Percentiles rank a stretch among this genome's conserved stretches.
phyloP scores from a whole-genome alignment of 2,329 filamentous ascomycete genomes.

The Fusarium sp. region DNA sequence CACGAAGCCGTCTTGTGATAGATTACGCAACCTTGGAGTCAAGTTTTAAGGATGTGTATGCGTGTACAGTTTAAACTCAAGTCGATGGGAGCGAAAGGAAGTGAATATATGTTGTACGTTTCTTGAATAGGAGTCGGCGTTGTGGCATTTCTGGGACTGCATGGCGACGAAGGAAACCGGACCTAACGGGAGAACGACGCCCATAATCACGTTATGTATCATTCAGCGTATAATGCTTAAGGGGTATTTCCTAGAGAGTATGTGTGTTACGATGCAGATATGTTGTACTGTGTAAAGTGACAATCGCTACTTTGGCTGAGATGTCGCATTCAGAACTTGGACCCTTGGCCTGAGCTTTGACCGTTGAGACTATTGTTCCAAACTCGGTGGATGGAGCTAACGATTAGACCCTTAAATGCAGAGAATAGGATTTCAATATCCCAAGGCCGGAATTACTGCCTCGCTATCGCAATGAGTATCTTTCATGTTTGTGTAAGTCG shows the following conservation, averaged over 20 bases:
- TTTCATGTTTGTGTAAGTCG: constrained; percentile 16
- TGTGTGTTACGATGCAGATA: neutral
- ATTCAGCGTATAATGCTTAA: constrained; percentile 27
- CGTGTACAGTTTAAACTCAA: neutral
- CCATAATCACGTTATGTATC: constrained; percentile 38
- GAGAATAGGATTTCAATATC: neutral
- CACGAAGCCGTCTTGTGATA: constrained; percentile 64
- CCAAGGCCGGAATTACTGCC: neutral
- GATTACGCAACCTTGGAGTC: constrained; percentile 58
- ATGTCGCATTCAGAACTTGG: constrained; percentile 4
- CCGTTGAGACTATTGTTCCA: constrained; percentile 1
- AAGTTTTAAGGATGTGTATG: constrained; percentile 37
- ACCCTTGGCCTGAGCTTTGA: constrained; percentile 25
- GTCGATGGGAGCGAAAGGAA: neutral
- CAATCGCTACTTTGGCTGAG: constrained; percentile 7
- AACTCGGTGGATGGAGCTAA: neutral
- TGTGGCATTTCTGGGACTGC: constrained; percentile 46
- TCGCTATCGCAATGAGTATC: neutral
- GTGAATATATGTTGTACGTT: constrained; percentile 23
- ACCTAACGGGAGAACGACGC: constrained; percentile 24
- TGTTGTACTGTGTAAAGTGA: constrained; percentile 2
- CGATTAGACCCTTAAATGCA: neutral
- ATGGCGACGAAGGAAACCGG: constrained; percentile 38
- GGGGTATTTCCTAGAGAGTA: constrained; percentile 5
- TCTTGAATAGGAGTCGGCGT: constrained; percentile 48